Conservation (phyloP, 108 stramenopile species). For the Fragilaria crotonensis region DNA sequence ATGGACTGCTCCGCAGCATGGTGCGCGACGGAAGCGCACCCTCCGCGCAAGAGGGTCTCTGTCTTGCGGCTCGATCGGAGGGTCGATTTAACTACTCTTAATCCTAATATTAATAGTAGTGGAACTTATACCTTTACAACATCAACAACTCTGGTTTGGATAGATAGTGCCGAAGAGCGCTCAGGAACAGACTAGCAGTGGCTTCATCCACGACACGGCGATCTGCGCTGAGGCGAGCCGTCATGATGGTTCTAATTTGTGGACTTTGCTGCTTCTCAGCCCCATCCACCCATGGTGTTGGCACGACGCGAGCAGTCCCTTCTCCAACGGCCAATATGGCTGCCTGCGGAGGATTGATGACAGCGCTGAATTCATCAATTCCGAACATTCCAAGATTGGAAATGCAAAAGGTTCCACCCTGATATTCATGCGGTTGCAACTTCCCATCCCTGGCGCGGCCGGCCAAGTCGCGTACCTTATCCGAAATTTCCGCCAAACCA, state of each 20-base stretch:
- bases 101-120: too few relatives aligned
- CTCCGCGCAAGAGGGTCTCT: not conserved
- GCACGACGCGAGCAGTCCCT: slow-evolving; percentile 73
- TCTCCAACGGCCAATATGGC: slow-evolving; percentile 98
- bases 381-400: slow-evolving; percentile 99
- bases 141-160: slow-evolving; percentile 78
- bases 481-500: slow-evolving; percentile 81
- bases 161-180: slow-evolving; percentile 82
- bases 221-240: slow-evolving; percentile 95
- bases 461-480: slow-evolving; percentile 80
- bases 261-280: slow-evolving; percentile 39
- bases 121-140: slow-evolving; percentile 10
- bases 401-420: slow-evolving; percentile 97
- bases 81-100: not conserved
- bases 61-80: not conserved
- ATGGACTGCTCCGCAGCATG: not conserved
- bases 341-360: slow-evolving; percentile 98
- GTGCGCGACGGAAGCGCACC: not conserved
- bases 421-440: slow-evolving; percentile 87
- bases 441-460: slow-evolving; percentile 73
- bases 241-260: slow-evolving; percentile 68
- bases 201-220: slow-evolving; percentile 97
- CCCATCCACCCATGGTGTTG: slow-evolving; percentile 49
- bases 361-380: slow-evolving; percentile 93
- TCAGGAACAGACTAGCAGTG: slow-evolving; percentile 88